A percentile compares a stretch with the other conserved stretches of the same genome.
These are phyloP conservation scores for Schwanniomyces polymorphus DNA, from an alignment of 805 yeast species.

Conservation along the genomic window DNA sequence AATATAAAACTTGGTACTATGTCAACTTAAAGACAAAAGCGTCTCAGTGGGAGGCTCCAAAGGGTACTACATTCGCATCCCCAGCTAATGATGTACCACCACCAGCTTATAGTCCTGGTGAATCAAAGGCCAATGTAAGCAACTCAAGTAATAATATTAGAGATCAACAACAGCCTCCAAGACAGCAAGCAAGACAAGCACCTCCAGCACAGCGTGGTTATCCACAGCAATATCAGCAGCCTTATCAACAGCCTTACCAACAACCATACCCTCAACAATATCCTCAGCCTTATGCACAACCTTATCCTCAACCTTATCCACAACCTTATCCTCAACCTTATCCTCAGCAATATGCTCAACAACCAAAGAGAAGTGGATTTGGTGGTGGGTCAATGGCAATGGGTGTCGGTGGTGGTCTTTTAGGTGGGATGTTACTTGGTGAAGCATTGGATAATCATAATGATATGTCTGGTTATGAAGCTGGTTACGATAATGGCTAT, in stretches of 20 bases:
- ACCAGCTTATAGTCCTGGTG: conserved; percentile 35
- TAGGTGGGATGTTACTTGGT: conserved; percentile 59
- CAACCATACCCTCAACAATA: conserved; percentile 27
- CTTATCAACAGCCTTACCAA: conserved; percentile 29
- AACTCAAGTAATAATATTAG: not conserved
- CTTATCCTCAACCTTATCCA: conserved; percentile 17
- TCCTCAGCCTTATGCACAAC: too few relatives aligned
- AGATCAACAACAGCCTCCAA: not conserved
- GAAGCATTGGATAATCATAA: conserved; percentile 35
- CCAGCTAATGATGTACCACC: conserved; percentile 34
- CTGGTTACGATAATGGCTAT: conserved; percentile 36
- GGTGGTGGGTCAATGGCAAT: conserved; percentile 46
- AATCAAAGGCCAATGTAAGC: not conserved
- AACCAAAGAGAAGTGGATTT: conserved; percentile 24
- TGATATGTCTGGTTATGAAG: conserved; percentile 23
- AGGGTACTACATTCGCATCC: conserved; percentile 37
- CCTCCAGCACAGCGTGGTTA: not conserved
- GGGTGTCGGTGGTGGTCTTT: conserved; percentile 53
- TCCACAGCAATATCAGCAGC: conserved; percentile 4
- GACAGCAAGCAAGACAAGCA: not conserved
- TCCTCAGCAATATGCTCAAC: conserved; percentile 11
- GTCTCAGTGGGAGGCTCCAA: conserved; percentile 92
- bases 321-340: conserved; percentile 13
- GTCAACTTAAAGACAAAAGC: conserved; percentile 70
- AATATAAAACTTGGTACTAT: conserved; percentile 74